phyloP scores from a whole-genome alignment of 2,329 filamentous ascomycete species.

The Mycosphaerella arachidis region DNA sequence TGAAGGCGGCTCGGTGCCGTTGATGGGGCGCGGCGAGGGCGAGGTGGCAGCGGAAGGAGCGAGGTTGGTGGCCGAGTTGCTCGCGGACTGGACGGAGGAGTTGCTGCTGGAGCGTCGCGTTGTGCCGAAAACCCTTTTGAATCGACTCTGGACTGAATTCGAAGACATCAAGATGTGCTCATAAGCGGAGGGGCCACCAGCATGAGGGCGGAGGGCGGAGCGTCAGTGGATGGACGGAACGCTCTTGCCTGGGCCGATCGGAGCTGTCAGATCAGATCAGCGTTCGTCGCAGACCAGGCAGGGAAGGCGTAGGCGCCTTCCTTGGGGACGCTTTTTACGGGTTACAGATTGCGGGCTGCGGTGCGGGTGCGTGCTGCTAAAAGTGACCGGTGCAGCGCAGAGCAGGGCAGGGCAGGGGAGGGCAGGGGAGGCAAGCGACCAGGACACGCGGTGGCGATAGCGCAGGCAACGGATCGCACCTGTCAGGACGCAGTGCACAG shows the following conservation, averaged over 20 bases:
- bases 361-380: not conserved
- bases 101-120: slow-evolving; percentile 64
- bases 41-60: slow-evolving; percentile 29
- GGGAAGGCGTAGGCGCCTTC: not conserved
- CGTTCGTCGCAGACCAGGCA: not conserved
- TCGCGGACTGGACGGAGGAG: slow-evolving; percentile 51
- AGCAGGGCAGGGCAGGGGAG: not conserved
- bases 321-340: not conserved
- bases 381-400: not conserved
- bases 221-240: not conserved
- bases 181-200: slow-evolving; percentile 40
- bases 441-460: not conserved
- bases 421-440: not conserved
- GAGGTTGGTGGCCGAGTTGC: slow-evolving; percentile 38
- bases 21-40: slow-evolving; percentile 19
- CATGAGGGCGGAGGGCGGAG: not conserved
- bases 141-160: slow-evolving; percentile 61
- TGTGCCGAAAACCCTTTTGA: slow-evolving; percentile 76
- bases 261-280: slow-evolving; percentile 5
- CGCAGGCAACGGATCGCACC: not conserved
- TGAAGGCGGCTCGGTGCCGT: slow-evolving; percentile 36
- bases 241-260: not conserved
- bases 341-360: not conserved
- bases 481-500: not conserved
- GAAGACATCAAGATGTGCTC: slow-evolving; percentile 52